Evolutionary conservation across 2,329 filamentous ascomycete species (phyloP).

Genomic region (Cladosporium oxysporum): DNA sequence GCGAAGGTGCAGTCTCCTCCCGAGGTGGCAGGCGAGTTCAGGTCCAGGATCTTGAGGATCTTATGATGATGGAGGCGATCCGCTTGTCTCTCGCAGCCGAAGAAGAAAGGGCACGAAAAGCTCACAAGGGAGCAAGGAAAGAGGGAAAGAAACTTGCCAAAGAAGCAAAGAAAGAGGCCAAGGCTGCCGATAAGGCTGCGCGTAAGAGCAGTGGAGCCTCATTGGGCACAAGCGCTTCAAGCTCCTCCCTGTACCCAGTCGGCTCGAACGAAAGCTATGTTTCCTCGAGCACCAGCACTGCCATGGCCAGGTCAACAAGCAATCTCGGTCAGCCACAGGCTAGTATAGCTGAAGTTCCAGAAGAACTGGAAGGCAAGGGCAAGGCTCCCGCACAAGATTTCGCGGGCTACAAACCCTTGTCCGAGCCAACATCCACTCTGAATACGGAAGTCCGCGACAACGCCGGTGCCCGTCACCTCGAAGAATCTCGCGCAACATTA

Average conservation of each 20-base stretch:
- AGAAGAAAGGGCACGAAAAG: slow-evolving; percentile 85
- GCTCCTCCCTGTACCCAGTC: slow-evolving; percentile 57
- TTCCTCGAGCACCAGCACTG: slow-evolving; percentile 24
- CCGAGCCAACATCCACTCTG: slow-evolving; percentile 46
- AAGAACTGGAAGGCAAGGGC: slow-evolving; percentile 44
- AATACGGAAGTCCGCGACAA: slow-evolving; percentile 35
- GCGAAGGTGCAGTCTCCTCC: slow-evolving; percentile 24
- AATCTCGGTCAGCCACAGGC: slow-evolving; percentile 50
- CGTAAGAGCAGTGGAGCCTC: slow-evolving; percentile 51
- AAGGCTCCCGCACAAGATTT: slow-evolving; percentile 49
- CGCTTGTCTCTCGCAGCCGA: slow-evolving; percentile 86
- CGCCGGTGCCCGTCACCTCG: slow-evolving; percentile 47
- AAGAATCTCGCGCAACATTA: slow-evolving; percentile 47
- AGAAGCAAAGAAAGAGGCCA: slow-evolving; percentile 63
- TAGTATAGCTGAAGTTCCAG: slow-evolving; percentile 37
- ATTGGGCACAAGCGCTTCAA: slow-evolving; percentile 47
- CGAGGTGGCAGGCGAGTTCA: slow-evolving; percentile 52
- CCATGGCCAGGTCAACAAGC: slow-evolving; percentile 45
- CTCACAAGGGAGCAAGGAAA: slow-evolving; percentile 77
- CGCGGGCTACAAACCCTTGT: slow-evolving; percentile 45
- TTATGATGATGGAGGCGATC: slow-evolving; percentile 99
- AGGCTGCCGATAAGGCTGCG: slow-evolving; percentile 63
- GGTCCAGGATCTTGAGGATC: slow-evolving; percentile 88
- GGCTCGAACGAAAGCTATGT: slow-evolving; percentile 40
- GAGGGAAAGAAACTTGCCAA: slow-evolving; percentile 84